These are phyloP conservation scores for Lantana camara DNA, from an alignment of 257 asterid species.

Conservation along the genomic window DNA sequence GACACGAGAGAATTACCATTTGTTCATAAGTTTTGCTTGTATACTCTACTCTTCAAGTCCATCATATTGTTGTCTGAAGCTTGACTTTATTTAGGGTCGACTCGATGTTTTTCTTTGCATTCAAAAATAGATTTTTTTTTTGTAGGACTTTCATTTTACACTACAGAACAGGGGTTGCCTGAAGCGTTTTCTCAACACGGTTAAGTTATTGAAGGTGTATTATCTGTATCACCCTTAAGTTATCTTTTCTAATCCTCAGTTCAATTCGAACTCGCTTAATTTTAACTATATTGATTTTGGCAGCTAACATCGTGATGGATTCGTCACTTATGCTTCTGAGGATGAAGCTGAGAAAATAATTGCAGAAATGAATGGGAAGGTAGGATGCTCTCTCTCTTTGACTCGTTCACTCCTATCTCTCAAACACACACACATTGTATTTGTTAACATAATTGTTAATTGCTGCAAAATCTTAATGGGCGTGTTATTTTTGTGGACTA, in stretches of 20 bases:
- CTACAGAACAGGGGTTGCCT: conserved; percentile 59
- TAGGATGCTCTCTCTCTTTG: conserved; percentile 16
- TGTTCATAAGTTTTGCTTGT: background rate
- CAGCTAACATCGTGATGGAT: conserved; percentile 79
- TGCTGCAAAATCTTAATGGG: conserved; percentile 65
- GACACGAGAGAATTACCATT: too few relatives aligned
- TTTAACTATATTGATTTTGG: conserved; percentile 29
- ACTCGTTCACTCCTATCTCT: too few relatives aligned
- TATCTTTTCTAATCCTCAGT: conserved; percentile 1
- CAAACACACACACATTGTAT: too few relatives aligned
- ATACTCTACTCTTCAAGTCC: background rate
- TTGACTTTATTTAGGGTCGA: too few relatives aligned
- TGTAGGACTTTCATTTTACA: conserved; percentile 80
- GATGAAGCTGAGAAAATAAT: conserved; percentile 83
- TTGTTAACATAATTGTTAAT: too few relatives aligned
- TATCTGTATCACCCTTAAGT: background rate
- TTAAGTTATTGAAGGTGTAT: conserved; percentile 82
- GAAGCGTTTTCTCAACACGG: conserved; percentile 83
- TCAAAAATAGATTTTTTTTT: background rate
- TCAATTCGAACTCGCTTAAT: conserved; percentile 4
- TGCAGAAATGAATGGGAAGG: conserved; percentile 83
- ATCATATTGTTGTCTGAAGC: background rate
- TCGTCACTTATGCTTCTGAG: conserved; percentile 83
- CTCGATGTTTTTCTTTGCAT: background rate
- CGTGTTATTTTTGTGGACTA: conserved; percentile 80